Conservation (phyloP, 257 asterid genomes). For the Verbena officinalis region DNA sequence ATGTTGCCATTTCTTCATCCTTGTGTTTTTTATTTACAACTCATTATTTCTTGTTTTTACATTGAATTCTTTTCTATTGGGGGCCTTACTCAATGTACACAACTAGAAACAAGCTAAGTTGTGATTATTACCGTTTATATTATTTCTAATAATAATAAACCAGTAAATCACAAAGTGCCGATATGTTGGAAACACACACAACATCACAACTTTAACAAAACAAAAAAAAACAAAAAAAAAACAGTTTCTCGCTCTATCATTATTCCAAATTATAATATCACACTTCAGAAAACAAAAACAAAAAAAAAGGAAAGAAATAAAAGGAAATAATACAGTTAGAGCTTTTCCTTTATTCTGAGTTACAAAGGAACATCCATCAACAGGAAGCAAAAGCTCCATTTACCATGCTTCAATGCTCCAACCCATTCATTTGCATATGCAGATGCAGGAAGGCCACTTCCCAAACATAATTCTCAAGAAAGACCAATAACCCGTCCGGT, state of each 20-base stretch:
- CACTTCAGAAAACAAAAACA: background rate
- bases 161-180: no score
- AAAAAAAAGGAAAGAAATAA: background rate
- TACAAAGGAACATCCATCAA: background rate
- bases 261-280: background rate
- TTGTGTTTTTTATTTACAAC: background rate
- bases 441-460: background rate
- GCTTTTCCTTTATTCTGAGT: background rate
- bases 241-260: background rate
- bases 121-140: no score
- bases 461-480: slow-evolving; percentile 52
- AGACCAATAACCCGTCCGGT: slow-evolving; percentile 91
- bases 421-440: background rate
- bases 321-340: background rate
- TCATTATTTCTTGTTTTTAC: no score
- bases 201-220: no score
- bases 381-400: no score
- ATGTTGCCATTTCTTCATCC: background rate
- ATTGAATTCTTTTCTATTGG: no score
- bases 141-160: no score
- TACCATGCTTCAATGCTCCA: no score
- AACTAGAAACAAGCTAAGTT: no score
- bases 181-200: no score
- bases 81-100: no score
- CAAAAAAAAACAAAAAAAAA: no score